phyloP scores from a whole-genome alignment of 2,329 filamentous ascomycete genomes.

The Penicillium sp. region DNA sequence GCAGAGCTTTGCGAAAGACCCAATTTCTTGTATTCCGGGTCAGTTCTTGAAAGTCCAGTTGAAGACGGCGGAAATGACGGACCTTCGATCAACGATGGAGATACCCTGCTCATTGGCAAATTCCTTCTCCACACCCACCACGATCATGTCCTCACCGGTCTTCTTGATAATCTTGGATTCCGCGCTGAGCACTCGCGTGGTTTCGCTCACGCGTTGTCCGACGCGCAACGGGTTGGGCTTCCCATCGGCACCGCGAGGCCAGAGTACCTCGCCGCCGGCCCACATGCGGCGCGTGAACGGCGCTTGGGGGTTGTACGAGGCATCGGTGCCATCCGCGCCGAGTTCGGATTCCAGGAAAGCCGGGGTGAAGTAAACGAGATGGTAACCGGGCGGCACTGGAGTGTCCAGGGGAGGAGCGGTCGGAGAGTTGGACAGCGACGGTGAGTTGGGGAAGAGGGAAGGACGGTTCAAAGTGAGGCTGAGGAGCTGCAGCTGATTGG shows the following conservation, averaged over 20 bases:
- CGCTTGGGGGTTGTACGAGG: constrained; percentile 54
- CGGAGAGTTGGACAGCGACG: constrained; percentile 38
- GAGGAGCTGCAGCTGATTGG: constrained; percentile 61
- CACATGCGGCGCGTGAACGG: constrained; percentile 65
- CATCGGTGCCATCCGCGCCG: constrained; percentile 58
- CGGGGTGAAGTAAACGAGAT: constrained; percentile 62
- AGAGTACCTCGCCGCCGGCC: constrained; percentile 59
- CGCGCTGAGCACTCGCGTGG: constrained; percentile 53
- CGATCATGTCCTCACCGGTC: constrained; percentile 58
- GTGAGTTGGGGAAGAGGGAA: constrained; percentile 38
- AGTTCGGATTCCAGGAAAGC: constrained; percentile 52
- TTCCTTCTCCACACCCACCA: constrained; percentile 61
- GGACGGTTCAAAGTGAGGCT: constrained; percentile 54
- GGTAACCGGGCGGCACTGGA: constrained; percentile 56
- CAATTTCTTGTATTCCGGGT: constrained; percentile 36
- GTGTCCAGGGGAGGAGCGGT: constrained; percentile 43
- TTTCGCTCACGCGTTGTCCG: constrained; percentile 55
- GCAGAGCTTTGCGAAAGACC: constrained; percentile 43
- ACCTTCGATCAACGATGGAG: constrained; percentile 54
- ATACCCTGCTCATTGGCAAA: constrained; percentile 51
- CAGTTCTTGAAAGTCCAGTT: not conserved
- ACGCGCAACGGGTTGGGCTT: constrained; percentile 46
- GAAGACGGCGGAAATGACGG: constrained; percentile 1
- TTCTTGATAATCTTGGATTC: constrained; percentile 52
- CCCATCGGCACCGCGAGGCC: constrained; percentile 37